Percentiles rank a stretch among this genome's conserved stretches.
Conservation (phyloP, 2,329 filamentous ascomycete species). For the Botrytis porri region DNA sequence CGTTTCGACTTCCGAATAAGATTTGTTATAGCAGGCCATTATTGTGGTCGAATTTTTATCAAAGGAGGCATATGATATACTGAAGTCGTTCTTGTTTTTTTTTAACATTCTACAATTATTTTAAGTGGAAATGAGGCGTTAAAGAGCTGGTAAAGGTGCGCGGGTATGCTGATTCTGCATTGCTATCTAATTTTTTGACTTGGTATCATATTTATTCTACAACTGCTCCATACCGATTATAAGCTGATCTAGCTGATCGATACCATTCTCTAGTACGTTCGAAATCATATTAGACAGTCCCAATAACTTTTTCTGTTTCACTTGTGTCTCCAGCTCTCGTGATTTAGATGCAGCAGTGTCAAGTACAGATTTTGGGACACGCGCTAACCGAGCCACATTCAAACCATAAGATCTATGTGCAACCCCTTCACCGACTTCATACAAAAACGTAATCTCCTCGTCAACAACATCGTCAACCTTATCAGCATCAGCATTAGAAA, state of each 20-base stretch:
- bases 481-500: constrained; percentile 45
- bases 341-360: constrained; percentile 80
- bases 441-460: constrained; percentile 88
- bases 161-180: constrained; percentile 20
- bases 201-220: constrained; percentile 39
- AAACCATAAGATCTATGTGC: constrained; percentile 92
- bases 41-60: constrained; percentile 9
- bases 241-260: constrained; percentile 33
- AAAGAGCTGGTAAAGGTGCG: constrained; percentile 1
- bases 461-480: constrained; percentile 46
- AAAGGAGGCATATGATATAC: constrained; percentile 11
- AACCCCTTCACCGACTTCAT: constrained; percentile 86
- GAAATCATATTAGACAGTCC: constrained; percentile 34
- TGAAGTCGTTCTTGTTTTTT: background rate
- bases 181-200: constrained; percentile 26
- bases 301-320: constrained; percentile 58
- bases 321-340: constrained; percentile 71
- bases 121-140: constrained; percentile 10
- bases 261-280: constrained; percentile 27
- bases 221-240: constrained; percentile 54
- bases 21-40: constrained; percentile 15
- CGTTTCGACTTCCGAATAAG: constrained; percentile 8
- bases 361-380: constrained; percentile 72
- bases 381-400: constrained; percentile 85
- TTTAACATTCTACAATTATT: constrained; percentile 13